These are phyloP conservation scores for Psilocybe cubensis DNA, from an alignment of 768 basidiomycete genomes.

Conservation along the genomic window DNA sequence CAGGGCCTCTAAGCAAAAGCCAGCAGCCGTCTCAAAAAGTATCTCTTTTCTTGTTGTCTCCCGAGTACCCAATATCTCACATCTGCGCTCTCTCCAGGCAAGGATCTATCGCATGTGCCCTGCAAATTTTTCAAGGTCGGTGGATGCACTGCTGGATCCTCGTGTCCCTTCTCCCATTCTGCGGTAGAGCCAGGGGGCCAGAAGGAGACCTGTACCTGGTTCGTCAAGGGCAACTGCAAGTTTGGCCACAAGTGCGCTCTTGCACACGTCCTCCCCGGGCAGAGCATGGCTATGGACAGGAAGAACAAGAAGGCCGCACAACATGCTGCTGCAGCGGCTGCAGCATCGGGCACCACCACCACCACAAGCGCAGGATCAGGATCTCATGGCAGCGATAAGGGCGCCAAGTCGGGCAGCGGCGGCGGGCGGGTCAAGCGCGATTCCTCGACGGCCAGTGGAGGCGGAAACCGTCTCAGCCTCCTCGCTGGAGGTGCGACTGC, in stretches of 20 bases:
- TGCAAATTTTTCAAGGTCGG: conserved; percentile 98
- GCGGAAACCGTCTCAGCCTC: conserved; percentile 34
- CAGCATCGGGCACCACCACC: conserved; percentile 30
- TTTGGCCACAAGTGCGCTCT: conserved; percentile 85
- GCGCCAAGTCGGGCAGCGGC: conserved; percentile 29
- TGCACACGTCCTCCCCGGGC: conserved; percentile 92
- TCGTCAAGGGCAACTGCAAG: conserved; percentile 87
- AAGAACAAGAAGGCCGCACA: conserved; percentile 97
- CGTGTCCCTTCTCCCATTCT: conserved; percentile 94
- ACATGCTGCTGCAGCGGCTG: conserved; percentile 53
- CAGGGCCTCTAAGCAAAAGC: conserved; percentile 31
- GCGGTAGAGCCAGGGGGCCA: conserved; percentile 73
- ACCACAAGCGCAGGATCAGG: background rate
- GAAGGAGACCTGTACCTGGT: conserved; percentile 88
- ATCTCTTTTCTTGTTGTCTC: background rate
- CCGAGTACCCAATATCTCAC: background rate
- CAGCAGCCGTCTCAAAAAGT: conserved; percentile 32
- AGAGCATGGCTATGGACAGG: conserved; percentile 93
- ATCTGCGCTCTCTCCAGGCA: conserved; percentile 46
- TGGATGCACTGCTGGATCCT: conserved; percentile 90
- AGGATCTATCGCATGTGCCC: conserved; percentile 94
- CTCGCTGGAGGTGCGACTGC: conserved; percentile 67
- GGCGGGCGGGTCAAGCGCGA: conserved; percentile 19
- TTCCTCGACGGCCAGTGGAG: background rate
- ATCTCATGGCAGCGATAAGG: conserved; percentile 23